Conservation (phyloP, 495 filamentous ascomycete species). For the Hyaloscypha bicolor region DNA sequence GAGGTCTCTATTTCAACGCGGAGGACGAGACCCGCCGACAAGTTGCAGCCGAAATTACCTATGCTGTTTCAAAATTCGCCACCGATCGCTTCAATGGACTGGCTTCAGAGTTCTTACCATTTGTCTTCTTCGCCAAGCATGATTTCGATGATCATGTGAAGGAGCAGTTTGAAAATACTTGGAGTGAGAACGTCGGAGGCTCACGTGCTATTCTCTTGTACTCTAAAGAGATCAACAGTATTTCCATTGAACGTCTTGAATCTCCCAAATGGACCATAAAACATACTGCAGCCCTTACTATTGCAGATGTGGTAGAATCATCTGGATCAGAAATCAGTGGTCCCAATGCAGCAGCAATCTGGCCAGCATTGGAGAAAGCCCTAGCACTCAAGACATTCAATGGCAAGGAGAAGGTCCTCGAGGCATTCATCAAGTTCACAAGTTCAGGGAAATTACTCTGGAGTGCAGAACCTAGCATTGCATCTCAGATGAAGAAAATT, state of each 20-base stretch:
- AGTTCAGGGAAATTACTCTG: conserved; percentile 62
- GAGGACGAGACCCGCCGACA: conserved; percentile 74
- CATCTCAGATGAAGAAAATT: conserved; percentile 57
- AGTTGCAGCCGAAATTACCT: conserved; percentile 76
- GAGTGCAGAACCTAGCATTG: conserved; percentile 48
- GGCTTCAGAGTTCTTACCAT: conserved; percentile 73
- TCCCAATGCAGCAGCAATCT: conserved; percentile 64
- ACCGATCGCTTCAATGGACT: conserved; percentile 84
- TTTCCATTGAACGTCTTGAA: conserved; percentile 67
- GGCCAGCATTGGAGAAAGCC: conserved; percentile 80
- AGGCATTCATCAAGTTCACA: conserved; percentile 79
- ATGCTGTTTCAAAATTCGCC: conserved; percentile 81
- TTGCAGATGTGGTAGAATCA: conserved; percentile 71
- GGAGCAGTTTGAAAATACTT: conserved; percentile 76
- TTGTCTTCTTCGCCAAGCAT: conserved; percentile 85
- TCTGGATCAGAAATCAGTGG: conserved; percentile 52
- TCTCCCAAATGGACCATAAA: conserved; percentile 87
- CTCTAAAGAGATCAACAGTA: conserved; percentile 73
- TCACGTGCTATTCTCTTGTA: conserved; percentile 80
- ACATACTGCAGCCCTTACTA: conserved; percentile 79
- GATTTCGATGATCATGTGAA: conserved; percentile 77
- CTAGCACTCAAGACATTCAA: conserved; percentile 88
- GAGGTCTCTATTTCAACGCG: conserved; percentile 74
- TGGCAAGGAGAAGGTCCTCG: conserved; percentile 88
- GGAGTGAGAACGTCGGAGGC: conserved; percentile 88